Conservation (phyloP, 805 yeast species). For the Maudiozyma barnettii region DNA sequence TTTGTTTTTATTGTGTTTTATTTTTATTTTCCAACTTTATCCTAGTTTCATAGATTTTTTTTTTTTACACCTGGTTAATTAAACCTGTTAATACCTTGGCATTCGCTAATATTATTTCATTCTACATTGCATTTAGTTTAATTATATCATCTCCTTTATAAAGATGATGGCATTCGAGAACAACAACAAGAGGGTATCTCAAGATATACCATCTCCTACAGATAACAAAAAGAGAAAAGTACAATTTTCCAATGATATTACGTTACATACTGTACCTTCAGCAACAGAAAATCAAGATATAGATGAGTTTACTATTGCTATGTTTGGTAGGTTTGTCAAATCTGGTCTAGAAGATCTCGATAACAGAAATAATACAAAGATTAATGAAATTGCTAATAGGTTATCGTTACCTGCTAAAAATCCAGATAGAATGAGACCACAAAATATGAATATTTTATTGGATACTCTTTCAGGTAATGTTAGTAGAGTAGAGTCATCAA, state of each 20-base stretch:
- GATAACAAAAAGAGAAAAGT: constrained; percentile 26
- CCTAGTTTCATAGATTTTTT: too few relatives aligned
- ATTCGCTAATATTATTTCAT: too few relatives aligned
- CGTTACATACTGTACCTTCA: constrained; percentile 8
- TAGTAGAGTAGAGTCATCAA: constrained; percentile 48
- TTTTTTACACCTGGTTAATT: too few relatives aligned
- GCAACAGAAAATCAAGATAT: constrained; percentile 7
- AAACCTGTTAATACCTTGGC: too few relatives aligned
- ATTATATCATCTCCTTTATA: neutral
- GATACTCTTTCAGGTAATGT: constrained; percentile 53
- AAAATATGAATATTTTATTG: constrained; percentile 47
- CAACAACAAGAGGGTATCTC: constrained; percentile 17
- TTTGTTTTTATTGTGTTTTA: too few relatives aligned
- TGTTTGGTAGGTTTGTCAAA: constrained; percentile 40
- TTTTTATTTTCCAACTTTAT: too few relatives aligned
- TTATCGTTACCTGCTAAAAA: constrained; percentile 43
- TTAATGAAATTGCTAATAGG: constrained; percentile 53
- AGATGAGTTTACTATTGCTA: constrained; percentile 26
- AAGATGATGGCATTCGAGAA: constrained; percentile 28
- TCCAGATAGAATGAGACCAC: constrained; percentile 43
- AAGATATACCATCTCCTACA: constrained; percentile 7
- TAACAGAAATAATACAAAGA: constrained; percentile 44
- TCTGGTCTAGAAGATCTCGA: constrained; percentile 66
- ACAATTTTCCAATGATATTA: constrained; percentile 23
- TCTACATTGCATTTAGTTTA: too few relatives aligned